Conservation (phyloP, 257 asterid genomes). For the Coffea eugenioides region DNA sequence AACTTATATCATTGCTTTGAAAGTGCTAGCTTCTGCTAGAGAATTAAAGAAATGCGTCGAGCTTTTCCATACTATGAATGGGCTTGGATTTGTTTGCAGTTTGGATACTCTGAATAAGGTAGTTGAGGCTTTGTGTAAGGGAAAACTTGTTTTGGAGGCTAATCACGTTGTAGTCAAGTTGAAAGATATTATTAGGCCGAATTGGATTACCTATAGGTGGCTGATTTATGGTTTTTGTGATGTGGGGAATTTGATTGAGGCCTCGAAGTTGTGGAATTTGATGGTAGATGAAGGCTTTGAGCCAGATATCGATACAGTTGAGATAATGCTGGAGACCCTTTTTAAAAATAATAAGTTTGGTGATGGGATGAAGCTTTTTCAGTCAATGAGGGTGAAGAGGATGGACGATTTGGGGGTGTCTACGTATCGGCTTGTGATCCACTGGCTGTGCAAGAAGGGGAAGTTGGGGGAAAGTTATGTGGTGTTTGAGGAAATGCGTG, state of each 20-base stretch:
- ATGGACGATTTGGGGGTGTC: slow-evolving; percentile 45
- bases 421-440: slow-evolving; percentile 58
- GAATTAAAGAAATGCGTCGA: slow-evolving; percentile 84
- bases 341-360: slow-evolving; percentile 57
- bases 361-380: slow-evolving; percentile 71
- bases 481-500: slow-evolving; percentile 67
- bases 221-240: slow-evolving; percentile 78
- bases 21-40: slow-evolving; percentile 65
- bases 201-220: slow-evolving; percentile 69
- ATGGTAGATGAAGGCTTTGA: slow-evolving; percentile 76
- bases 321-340: slow-evolving; percentile 59
- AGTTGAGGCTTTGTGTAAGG: slow-evolving; percentile 52
- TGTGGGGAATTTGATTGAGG: slow-evolving; percentile 77
- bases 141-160: slow-evolving; percentile 75
- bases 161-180: slow-evolving; percentile 62
- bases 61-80: slow-evolving; percentile 74
- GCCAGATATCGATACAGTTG: slow-evolving; percentile 35
- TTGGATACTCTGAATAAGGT: slow-evolving; percentile 55
- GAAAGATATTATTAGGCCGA: slow-evolving; percentile 50
- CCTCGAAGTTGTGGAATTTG: slow-evolving; percentile 82
- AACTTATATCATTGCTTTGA: slow-evolving; percentile 60
- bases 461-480: slow-evolving; percentile 54
- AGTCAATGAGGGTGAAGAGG: slow-evolving; percentile 54
- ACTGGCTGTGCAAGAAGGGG: slow-evolving; percentile 80
- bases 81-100: slow-evolving; percentile 59